These are phyloP conservation scores for Globisporangium abappressorium DNA, from an alignment of 352 stramenopile species.

Conservation along the genomic window DNA sequence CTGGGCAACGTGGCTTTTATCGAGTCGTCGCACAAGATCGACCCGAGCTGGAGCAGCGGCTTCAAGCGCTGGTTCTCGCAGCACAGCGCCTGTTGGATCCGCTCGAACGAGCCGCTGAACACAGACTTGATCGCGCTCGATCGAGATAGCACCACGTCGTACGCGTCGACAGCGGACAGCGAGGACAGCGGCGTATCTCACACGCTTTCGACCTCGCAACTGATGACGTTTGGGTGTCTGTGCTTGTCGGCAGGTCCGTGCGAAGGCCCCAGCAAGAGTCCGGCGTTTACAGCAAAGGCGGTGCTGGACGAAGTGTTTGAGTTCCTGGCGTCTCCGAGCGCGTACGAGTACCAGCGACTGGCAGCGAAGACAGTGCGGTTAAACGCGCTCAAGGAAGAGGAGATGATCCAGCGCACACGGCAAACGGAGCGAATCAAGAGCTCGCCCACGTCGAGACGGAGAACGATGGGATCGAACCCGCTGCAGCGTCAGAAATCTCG, in stretches of 20 bases:
- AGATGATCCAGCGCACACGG: slow-evolving; percentile 19
- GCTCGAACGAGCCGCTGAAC: slow-evolving; percentile 58
- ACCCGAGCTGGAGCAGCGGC: slow-evolving; percentile 59
- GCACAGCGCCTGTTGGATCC: slow-evolving; percentile 79
- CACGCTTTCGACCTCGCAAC: slow-evolving; percentile 33
- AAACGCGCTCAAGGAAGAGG: slow-evolving; percentile 41
- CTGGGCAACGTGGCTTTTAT: slow-evolving; percentile 86
- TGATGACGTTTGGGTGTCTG: slow-evolving; percentile 62
- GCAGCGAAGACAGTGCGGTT: slow-evolving; percentile 49
- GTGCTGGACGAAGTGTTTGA: slow-evolving; percentile 80
- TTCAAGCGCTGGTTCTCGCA: slow-evolving; percentile 84
- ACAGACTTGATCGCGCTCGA: slow-evolving; percentile 38
- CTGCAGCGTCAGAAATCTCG: slow-evolving; percentile 15
- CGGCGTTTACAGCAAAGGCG: slow-evolving; percentile 65
- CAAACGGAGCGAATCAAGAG: slow-evolving; percentile 7
- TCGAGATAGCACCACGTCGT: slow-evolving; percentile 22
- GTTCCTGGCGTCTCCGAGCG: slow-evolving; percentile 71
- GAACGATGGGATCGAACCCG: background rate
- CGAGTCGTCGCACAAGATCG: slow-evolving; percentile 83
- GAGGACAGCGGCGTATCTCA: slow-evolving; percentile 26
- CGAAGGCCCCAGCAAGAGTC: slow-evolving; percentile 44
- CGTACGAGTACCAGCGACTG: slow-evolving; percentile 73
- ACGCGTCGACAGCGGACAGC: slow-evolving; percentile 20
- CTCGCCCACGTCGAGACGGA: background rate
- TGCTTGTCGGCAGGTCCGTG: slow-evolving; percentile 75